Conservation (phyloP, 1,139 yeast species). For the Pichia sp. region DNA sequence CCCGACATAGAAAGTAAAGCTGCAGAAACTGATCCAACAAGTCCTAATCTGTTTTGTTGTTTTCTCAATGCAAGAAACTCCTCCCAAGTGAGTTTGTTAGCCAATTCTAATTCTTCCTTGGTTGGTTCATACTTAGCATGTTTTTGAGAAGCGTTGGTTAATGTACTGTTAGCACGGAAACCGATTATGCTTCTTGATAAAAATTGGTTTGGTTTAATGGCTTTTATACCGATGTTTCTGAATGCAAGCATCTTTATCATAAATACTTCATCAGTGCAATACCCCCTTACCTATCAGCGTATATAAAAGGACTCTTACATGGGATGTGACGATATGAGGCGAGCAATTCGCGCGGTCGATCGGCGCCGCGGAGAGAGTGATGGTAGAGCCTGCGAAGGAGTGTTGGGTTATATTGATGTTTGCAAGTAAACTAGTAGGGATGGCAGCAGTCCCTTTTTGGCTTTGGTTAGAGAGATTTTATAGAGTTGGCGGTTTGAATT, state of each 20-base stretch:
- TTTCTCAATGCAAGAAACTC: constrained; percentile 72
- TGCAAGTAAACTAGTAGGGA: no score
- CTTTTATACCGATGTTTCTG: constrained; percentile 8
- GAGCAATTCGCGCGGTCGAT: no score
- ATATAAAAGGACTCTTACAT: no score
- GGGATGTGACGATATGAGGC: no score
- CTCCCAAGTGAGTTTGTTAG: constrained; percentile 50
- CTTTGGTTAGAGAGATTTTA: no score
- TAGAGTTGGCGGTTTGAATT: no score
- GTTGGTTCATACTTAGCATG: constrained; percentile 3
- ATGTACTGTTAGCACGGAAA: not conserved
- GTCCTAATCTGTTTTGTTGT: constrained; percentile 63
- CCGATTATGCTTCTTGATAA: not conserved
- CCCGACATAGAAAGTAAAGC: constrained; percentile 59
- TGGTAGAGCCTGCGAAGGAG: no score
- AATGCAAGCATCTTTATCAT: constrained; percentile 4
- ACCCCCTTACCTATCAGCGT: no score
- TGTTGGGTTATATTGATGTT: no score
- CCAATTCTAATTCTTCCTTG: constrained; percentile 15
- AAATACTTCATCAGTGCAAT: no score
- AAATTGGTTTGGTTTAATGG: not conserved
- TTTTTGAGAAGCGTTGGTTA: not conserved
- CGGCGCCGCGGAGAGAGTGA: no score
- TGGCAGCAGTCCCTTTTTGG: no score
- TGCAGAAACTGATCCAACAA: constrained; percentile 55